A percentile compares a stretch with the other conserved stretches of the same genome.
phyloP scores from a whole-genome alignment of 164 flowering plant species.

The Aristolochia fimbriata region DNA sequence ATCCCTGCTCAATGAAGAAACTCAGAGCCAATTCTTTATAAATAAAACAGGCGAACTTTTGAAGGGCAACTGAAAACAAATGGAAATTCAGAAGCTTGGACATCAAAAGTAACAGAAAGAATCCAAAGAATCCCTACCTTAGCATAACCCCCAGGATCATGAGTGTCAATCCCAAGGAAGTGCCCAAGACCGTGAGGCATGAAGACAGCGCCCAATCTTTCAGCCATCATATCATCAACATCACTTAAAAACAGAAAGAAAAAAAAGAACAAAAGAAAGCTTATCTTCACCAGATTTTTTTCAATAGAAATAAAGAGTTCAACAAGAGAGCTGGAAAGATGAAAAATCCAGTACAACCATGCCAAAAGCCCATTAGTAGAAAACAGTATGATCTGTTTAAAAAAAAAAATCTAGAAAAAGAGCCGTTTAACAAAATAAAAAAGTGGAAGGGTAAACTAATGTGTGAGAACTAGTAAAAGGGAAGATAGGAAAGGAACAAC shows the following conservation, averaged over 20 bases:
- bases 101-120: not conserved
- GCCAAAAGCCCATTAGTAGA: no score
- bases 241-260: slow-evolving; percentile 29
- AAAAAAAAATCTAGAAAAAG: not conserved
- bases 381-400: not conserved
- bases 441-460: no score
- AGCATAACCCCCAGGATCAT: slow-evolving; percentile 91
- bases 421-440: not conserved
- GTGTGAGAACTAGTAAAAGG: no score
- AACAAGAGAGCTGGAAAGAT: no score
- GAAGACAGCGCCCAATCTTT: slow-evolving; percentile 80
- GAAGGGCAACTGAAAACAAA: not conserved
- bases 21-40: not conserved
- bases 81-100: not conserved
- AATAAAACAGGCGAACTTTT: not conserved
- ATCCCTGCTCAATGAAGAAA: slow-evolving; percentile 35
- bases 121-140: slow-evolving; percentile 29
- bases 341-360: no score
- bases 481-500: no score
- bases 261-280: not conserved
- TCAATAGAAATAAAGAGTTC: no score
- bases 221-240: slow-evolving; percentile 73
- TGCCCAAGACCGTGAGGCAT: slow-evolving; percentile 99
- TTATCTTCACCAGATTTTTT: not conserved
- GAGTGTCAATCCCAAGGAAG: slow-evolving; percentile 86